A percentile compares a stretch with the other conserved stretches of the same genome.
phyloP scores from a whole-genome alignment of 768 basidiomycete genomes.

The Coprinopsis marcescibilis region DNA sequence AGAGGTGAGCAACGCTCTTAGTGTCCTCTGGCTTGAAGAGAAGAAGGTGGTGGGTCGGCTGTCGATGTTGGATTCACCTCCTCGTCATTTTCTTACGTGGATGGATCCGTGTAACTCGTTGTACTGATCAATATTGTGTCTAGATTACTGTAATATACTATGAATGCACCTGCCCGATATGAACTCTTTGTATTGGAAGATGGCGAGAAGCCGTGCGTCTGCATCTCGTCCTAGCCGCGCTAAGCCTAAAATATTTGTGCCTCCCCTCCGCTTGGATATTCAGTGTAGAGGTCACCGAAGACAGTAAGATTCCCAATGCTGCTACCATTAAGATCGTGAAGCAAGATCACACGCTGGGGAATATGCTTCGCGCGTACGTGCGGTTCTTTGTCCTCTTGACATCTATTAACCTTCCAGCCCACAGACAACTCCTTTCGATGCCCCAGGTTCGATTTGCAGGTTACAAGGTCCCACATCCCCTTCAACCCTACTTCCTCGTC shows the following conservation, averaged over 20 bases:
- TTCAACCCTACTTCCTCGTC: constrained; percentile 89
- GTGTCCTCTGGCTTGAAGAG: too few relatives aligned
- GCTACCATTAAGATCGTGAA: constrained; percentile 92
- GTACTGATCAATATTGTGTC: constrained; percentile 11
- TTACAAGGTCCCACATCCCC: constrained; percentile 96
- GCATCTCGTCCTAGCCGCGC: constrained; percentile 11
- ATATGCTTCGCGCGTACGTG: constrained; percentile 87
- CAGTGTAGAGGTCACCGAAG: constrained; percentile 88
- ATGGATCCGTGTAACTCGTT: too few relatives aligned
- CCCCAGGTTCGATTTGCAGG: constrained; percentile 91
- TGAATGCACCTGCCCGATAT: constrained; percentile 94
- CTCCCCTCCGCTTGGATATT: neutral
- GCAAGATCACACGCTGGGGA: constrained; percentile 95
- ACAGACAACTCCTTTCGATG: constrained; percentile 85
- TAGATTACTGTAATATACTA: constrained; percentile 24
- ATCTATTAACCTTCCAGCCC: neutral
- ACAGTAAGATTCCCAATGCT: constrained; percentile 96
- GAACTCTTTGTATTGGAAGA: constrained; percentile 91
- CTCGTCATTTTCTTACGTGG: too few relatives aligned
- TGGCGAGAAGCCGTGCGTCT: constrained; percentile 88
- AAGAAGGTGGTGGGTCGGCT: too few relatives aligned
- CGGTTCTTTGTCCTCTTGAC: neutral
- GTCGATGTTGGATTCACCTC: too few relatives aligned
- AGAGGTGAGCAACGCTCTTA: too few relatives aligned
- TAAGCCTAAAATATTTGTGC: constrained; percentile 6